Conservation (phyloP, 345 rosid genomes). For the Limnanthes douglasii region DNA sequence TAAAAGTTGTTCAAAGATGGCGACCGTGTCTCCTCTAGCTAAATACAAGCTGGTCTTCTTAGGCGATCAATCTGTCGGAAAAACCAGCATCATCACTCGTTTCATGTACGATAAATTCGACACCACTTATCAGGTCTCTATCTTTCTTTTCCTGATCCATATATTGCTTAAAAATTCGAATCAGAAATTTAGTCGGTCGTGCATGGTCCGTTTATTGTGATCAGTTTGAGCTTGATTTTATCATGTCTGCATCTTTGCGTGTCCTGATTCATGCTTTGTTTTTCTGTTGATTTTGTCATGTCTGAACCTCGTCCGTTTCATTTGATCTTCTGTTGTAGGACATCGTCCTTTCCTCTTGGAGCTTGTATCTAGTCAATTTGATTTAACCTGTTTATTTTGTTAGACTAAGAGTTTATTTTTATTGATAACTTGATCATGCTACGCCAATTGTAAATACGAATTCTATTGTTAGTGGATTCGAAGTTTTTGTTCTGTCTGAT, state of each 20-base stretch:
- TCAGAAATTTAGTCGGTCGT: not conserved
- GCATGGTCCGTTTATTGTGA: not conserved
- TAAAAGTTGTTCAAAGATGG: slow-evolving; percentile 39
- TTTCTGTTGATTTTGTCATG: not conserved
- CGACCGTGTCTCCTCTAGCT: slow-evolving; percentile 41
- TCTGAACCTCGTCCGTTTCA: no score
- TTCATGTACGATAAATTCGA: slow-evolving; percentile 87
- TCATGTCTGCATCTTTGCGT: not conserved
- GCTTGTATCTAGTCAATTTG: no score
- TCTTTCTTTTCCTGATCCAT: not conserved
- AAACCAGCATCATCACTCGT: slow-evolving; percentile 78
- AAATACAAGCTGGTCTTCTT: slow-evolving; percentile 62
- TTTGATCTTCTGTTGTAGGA: no score
- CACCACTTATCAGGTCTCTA: slow-evolving; percentile 61
- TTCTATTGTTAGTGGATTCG: no score
- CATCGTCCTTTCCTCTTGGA: no score
- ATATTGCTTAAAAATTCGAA: not conserved
- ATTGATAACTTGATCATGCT: no score
- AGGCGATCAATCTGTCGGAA: slow-evolving; percentile 82
- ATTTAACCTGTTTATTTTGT: no score
- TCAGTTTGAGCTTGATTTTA: not conserved
- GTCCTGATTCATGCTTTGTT: slow-evolving; percentile 2
- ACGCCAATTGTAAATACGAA: no score
- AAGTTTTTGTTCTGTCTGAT: no score
- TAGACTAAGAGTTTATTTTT: no score